phyloP scores from a whole-genome alignment of 257 asterid genomes.

The Coffea canephora region DNA sequence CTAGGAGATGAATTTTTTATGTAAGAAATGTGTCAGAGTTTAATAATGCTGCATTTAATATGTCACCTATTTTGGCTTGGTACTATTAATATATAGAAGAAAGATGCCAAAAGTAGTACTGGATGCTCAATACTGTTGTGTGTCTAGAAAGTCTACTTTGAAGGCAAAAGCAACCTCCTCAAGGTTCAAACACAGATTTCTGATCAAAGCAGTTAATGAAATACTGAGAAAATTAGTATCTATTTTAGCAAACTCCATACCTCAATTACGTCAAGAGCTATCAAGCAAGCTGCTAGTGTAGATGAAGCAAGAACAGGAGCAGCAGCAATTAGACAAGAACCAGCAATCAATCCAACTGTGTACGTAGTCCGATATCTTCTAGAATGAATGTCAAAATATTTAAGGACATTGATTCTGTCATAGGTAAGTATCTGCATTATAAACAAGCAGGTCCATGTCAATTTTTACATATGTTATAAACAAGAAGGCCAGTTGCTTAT shows the following conservation, averaged over 20 bases:
- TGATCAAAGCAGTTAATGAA: background rate
- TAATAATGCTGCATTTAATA: background rate
- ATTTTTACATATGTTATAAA: background rate
- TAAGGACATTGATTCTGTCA: background rate
- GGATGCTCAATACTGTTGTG: background rate
- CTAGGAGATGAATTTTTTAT: constrained; percentile 5
- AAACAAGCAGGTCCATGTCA: background rate
- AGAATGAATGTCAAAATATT: constrained; percentile 35
- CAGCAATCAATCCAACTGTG: constrained; percentile 72
- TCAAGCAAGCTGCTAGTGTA: constrained; percentile 65
- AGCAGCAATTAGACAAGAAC: too few species aligned
- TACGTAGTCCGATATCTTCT: constrained; percentile 60
- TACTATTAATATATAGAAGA: background rate
- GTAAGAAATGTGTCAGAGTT: background rate
- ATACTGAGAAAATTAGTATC: background rate
- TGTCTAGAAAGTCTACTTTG: background rate
- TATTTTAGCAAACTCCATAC: constrained; percentile 30
- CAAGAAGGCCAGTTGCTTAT: too few species aligned
- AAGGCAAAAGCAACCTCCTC: background rate
- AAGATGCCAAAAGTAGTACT: background rate
- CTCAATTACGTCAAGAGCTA: constrained; percentile 71
- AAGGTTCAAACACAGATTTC: background rate
- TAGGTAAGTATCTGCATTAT: background rate
- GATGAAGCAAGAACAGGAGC: constrained; percentile 82
- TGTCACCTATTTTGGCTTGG: too few species aligned